Conservation (phyloP, 208 protist species). For the Crithidia fasciculata region DNA sequence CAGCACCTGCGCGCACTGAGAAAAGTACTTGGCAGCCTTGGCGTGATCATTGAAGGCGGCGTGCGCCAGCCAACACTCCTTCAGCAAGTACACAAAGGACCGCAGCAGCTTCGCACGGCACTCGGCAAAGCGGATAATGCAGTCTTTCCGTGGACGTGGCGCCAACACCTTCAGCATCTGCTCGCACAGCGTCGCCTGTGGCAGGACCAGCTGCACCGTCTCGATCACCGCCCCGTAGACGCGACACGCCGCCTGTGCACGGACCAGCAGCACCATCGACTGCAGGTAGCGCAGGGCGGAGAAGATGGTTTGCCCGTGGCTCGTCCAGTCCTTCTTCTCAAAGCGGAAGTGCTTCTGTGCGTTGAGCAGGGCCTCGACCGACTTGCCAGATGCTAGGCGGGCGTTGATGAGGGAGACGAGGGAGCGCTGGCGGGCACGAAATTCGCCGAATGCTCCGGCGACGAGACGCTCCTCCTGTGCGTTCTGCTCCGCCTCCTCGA, state of each 20-base stretch:
- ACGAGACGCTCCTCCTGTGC: constrained; percentile 63
- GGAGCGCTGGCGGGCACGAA: constrained; percentile 67
- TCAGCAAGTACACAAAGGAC: constrained; percentile 56
- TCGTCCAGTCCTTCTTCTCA: constrained; percentile 73
- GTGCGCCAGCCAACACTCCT: constrained; percentile 72
- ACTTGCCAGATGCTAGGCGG: constrained; percentile 60
- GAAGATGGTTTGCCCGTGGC: constrained; percentile 53
- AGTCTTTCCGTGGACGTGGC: constrained; percentile 40
- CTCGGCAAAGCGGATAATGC: constrained; percentile 76
- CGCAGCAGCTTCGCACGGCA: constrained; percentile 58
- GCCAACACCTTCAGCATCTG: constrained; percentile 70
- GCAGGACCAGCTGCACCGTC: constrained; percentile 78
- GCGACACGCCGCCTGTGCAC: constrained; percentile 65
- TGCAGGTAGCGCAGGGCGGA: constrained; percentile 74
- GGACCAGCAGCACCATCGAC: constrained; percentile 81
- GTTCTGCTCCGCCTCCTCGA: constrained; percentile 53
- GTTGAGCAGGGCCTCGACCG: constrained; percentile 57
- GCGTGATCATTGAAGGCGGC: constrained; percentile 56
- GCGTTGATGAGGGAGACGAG: constrained; percentile 70
- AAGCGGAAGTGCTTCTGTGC: constrained; percentile 76
- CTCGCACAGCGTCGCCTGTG: constrained; percentile 77
- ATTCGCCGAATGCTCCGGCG: constrained; percentile 48
- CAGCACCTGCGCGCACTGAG: constrained; percentile 60
- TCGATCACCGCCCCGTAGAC: constrained; percentile 71
- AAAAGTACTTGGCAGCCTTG: constrained; percentile 70